Base-by-base conservation (phyloP, 768 basidiomycete species). In the Lentinus brumalis region DNA sequence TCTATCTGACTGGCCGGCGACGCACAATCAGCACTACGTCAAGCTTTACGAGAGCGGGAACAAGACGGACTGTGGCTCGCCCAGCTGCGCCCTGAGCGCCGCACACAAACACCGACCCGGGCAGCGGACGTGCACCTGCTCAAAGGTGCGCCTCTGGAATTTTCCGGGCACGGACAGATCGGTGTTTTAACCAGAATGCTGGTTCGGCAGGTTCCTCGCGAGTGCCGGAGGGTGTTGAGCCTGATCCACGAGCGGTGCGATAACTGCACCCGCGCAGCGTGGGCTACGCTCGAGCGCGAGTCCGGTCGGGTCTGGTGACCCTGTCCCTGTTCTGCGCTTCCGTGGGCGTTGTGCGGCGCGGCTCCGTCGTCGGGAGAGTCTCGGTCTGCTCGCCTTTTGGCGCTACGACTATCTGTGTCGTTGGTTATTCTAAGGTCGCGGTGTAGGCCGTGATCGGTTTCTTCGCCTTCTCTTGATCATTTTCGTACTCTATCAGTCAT, bases 21-120 rank as follows among this genome's bases (percentile, higher is more conserved):
- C 6, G n/a, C 49, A 30, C 31, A 9, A 18, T 12, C 52, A 72
- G 69, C 71, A 72, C 58, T 72, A 68, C 53, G 66, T 72, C 35
- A 72, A 72, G 59, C 60, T 64, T 42, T 70, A 72, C 67, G 71
- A 72, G 55, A 66, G 69, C 40, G 71, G 71, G 44, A 62, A 68
- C 61, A 65, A 68, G 56, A 67, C 60, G 51, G 71, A 72, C 56
- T 72, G 71, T 58, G 60, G 63, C 59, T 69, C 67, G 12, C 63
- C 62, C 45, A 57, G 53, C 45, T 72, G 71, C 41, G 68, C 62
- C 35, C 61, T 70, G 12, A 70, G 69, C 60, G 56, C 59, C 31
- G 66, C 68, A 47, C 71, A 72, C 62, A 61, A 63, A 39, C 69
- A 70, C 57, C 60, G 66, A 35, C 64, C 59, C 21, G 62, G 62